A percentile compares a stretch with the other conserved stretches of the same genome.
Evolutionary conservation across 2,329 filamentous ascomycete genomes (phyloP).

Genomic region (Ascomycota sp.): DNA sequence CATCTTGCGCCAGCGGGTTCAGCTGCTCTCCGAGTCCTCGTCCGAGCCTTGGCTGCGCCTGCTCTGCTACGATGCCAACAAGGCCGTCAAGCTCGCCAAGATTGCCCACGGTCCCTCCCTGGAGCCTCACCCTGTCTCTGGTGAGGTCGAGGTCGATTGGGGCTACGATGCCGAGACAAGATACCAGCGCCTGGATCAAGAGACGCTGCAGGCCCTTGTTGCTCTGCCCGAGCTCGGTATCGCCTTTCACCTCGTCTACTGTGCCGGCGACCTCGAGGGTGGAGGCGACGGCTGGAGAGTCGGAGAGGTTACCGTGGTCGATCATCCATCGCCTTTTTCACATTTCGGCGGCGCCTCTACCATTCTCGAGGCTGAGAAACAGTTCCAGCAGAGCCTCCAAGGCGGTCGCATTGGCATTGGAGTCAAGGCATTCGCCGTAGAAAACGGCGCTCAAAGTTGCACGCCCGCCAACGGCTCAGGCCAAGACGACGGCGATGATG

Average conservation of each 20-base stretch:
- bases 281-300: constrained; percentile 48
- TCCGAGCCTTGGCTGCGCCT: constrained; percentile 54
- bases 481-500: constrained; percentile 20
- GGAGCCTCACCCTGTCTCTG: constrained; percentile 64
- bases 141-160: constrained; percentile 58
- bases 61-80: constrained; percentile 44
- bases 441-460: too few species aligned
- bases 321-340: constrained; percentile 35
- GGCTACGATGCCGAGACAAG: constrained; percentile 39
- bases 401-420: too few species aligned
- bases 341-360: constrained; percentile 27
- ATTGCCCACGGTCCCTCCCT: constrained; percentile 41
- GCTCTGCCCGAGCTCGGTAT: constrained; percentile 40
- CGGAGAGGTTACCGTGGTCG: constrained; percentile 43
- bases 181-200: constrained; percentile 50
- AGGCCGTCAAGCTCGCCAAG: constrained; percentile 35
- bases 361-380: constrained; percentile 40
- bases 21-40: constrained; percentile 38
- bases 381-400: constrained; percentile 18
- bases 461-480: constrained; percentile 2
- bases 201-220: constrained; percentile 52
- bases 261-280: constrained; percentile 40
- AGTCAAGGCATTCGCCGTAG: too few species aligned
- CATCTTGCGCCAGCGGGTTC: constrained; percentile 44
- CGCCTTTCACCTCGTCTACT: constrained; percentile 48